Percentiles rank a stretch among this genome's conserved stretches.
Conservation (phyloP, 2,329 filamentous ascomycete species). For the Fusarium temperatum region DNA sequence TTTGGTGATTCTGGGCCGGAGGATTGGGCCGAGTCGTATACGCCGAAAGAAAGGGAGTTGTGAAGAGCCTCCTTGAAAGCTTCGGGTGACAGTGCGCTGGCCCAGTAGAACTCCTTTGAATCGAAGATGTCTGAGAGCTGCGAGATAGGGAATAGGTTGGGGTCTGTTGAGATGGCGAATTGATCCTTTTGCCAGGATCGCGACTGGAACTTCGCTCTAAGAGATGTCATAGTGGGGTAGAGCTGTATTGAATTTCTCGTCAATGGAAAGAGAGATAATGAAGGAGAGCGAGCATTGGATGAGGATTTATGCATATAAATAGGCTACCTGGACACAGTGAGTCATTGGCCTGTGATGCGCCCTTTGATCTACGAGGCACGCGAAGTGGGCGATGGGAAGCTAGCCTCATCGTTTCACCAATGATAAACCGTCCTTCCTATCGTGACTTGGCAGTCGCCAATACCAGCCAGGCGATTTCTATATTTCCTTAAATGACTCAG, state of each 20-base stretch:
- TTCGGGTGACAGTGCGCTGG: slow-evolving; percentile 55
- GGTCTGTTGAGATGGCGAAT: slow-evolving; percentile 66
- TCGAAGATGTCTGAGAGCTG: slow-evolving; percentile 59
- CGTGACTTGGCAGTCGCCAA: neutral
- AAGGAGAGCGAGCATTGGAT: accelerated
- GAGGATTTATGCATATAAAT: neutral
- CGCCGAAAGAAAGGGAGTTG: slow-evolving; percentile 64
- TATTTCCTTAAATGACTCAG: accelerated
- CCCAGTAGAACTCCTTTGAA: slow-evolving; percentile 65
- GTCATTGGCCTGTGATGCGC: neutral
- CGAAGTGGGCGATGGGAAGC: neutral
- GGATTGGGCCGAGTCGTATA: slow-evolving; percentile 51
- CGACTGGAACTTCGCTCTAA: neutral
- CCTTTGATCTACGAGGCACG: neutral
- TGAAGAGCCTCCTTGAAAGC: slow-evolving; percentile 57
- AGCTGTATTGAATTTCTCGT: accelerated
- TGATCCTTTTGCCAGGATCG: slow-evolving; percentile 52
- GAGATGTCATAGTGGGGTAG: neutral
- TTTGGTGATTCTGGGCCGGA: neutral
- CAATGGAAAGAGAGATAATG: accelerated
- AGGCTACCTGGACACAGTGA: neutral
- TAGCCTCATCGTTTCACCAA: neutral
- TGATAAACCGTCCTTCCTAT: accelerated
- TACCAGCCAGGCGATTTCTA: accelerated
- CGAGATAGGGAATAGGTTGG: slow-evolving; percentile 56